Percentiles rank a stretch among this genome's conserved stretches.
These are phyloP conservation scores for Ophiostoma populinum DNA, from an alignment of 2,329 filamentous ascomycete genomes.

Conservation along the genomic window DNA sequence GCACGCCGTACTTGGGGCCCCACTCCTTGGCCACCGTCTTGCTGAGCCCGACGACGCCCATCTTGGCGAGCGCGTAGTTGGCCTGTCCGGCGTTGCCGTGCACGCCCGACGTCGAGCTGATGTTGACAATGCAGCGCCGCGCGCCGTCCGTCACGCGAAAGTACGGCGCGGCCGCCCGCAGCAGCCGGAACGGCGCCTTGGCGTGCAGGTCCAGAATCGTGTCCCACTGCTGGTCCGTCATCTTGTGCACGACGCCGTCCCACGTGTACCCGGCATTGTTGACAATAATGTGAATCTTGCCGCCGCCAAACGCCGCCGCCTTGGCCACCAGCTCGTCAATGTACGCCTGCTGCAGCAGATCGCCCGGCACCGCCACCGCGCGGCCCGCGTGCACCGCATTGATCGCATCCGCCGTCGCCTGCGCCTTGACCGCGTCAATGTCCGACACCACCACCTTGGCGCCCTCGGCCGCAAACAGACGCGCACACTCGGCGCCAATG, in stretches of 20 bases:
- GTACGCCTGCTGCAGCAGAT: constrained; percentile 57
- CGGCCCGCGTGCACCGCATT: constrained; percentile 41
- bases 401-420: constrained; percentile 51
- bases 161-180: constrained; percentile 65
- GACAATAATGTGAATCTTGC: constrained; percentile 81
- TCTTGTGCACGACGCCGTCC: constrained; percentile 88
- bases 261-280: constrained; percentile 89
- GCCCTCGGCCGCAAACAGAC: constrained; percentile 73
- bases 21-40: constrained; percentile 89
- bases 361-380: constrained; percentile 59
- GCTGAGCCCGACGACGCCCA: constrained; percentile 64
- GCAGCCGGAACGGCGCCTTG: constrained; percentile 71
- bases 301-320: constrained; percentile 62
- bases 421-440: constrained; percentile 60
- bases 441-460: constrained; percentile 72
- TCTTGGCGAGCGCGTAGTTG: constrained; percentile 77
- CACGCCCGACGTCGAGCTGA: constrained; percentile 64
- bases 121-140: constrained; percentile 64
- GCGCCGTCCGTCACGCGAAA: constrained; percentile 77
- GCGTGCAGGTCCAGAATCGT: constrained; percentile 71
- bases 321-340: constrained; percentile 54
- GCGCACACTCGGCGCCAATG: constrained; percentile 71
- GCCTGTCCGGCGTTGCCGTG: constrained; percentile 83
- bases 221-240: constrained; percentile 82
- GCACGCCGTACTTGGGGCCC: constrained; percentile 68